A percentile compares a stretch with the other conserved stretches of the same genome.
Evolutionary conservation across 106 monocot species (phyloP).

Genomic region (Agapanthus africanus): DNA sequence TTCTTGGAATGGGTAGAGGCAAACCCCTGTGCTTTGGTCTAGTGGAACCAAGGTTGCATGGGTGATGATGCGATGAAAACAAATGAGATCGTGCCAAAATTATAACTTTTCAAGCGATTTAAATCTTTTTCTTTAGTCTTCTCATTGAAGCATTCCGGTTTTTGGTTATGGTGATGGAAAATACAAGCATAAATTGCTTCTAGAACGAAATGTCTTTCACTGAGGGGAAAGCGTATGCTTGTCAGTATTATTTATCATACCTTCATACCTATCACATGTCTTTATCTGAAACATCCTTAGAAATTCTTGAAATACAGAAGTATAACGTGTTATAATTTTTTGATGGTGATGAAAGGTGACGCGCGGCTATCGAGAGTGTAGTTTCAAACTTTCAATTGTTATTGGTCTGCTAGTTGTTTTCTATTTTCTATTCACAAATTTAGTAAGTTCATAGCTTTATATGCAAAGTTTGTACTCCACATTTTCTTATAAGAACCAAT

Average conservation of each 20-base stretch:
- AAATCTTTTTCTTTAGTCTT: background rate
- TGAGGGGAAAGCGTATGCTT: background rate
- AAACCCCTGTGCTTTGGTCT: too few species aligned
- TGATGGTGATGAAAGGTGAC: background rate
- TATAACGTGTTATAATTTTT: background rate
- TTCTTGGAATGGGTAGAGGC: too few species aligned
- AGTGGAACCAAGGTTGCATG: background rate
- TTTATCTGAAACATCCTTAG: background rate
- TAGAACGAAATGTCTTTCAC: background rate
- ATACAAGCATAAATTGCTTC: background rate
- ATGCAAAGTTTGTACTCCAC: too few species aligned
- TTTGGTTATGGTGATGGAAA: background rate
- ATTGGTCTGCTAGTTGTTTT: too few species aligned
- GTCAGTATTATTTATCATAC: too few species aligned
- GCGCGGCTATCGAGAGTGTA: too few species aligned
- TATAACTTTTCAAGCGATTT: background rate
- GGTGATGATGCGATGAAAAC: background rate
- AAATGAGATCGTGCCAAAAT: background rate
- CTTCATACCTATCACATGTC: background rate
- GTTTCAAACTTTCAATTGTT: too few species aligned
- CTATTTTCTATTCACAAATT: too few species aligned
- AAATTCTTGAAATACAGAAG: background rate
- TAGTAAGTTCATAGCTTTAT: too few species aligned
- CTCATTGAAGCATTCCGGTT: background rate
- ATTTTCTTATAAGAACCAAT: too few species aligned